phyloP scores from a whole-genome alignment of 805 yeast genomes.

The Ogataea salicorniae region DNA sequence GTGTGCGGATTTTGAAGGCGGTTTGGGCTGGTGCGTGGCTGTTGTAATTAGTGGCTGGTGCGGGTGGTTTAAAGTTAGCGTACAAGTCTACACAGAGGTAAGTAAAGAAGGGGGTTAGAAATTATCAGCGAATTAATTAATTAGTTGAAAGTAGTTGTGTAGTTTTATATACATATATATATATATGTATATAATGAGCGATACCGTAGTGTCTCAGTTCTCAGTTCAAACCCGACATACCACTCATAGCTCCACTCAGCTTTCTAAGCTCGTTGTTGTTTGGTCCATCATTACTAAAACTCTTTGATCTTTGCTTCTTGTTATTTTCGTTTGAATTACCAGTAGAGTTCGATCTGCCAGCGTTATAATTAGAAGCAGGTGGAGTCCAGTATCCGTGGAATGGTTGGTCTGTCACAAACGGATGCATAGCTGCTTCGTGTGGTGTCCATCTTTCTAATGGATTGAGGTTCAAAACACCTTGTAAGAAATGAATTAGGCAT shows the following conservation, averaged over 20 bases:
- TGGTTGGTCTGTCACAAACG: slow-evolving; percentile 67
- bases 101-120: too few relatives aligned
- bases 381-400: slow-evolving; percentile 53
- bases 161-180: too few relatives aligned
- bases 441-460: slow-evolving; percentile 97
- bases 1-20: too few relatives aligned
- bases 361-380: slow-evolving; percentile 26
- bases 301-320: slow-evolving; percentile 20
- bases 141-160: too few relatives aligned
- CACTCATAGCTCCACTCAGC: neutral
- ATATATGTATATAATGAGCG: too few relatives aligned
- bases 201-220: too few relatives aligned
- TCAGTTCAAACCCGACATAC: neutral
- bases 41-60: too few relatives aligned
- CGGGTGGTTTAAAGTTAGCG: too few relatives aligned
- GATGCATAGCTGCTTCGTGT: slow-evolving; percentile 88
- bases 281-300: slow-evolving; percentile 13
- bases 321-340: slow-evolving; percentile 2
- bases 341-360: slow-evolving; percentile 4
- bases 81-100: too few relatives aligned
- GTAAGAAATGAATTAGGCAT: slow-evolving; percentile 69
- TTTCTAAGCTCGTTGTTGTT: neutral
- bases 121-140: too few relatives aligned
- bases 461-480: slow-evolving; percentile 73
- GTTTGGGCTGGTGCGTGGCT: too few relatives aligned